Percentiles rank a stretch among this genome's conserved stretches.
Conservation (phyloP, 2,329 filamentous ascomycete genomes). For the Cercospora brassicicola region DNA sequence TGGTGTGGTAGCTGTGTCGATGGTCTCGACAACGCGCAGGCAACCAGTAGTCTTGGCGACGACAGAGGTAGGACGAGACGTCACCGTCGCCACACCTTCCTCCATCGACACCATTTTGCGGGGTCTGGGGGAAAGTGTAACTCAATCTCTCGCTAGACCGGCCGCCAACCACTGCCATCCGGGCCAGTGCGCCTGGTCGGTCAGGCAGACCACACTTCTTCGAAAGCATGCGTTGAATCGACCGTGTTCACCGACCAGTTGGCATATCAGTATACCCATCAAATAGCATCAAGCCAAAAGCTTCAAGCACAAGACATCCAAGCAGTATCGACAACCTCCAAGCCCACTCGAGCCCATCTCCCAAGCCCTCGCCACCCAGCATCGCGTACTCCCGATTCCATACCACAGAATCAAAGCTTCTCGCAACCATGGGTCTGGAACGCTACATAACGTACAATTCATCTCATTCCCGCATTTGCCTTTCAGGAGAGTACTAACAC, state of each 20-base stretch:
- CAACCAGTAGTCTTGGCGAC: slow-evolving; percentile 4
- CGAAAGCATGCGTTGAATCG: background rate
- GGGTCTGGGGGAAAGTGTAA: slow-evolving; percentile 2
- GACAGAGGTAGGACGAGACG: background rate
- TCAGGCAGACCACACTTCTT: background rate
- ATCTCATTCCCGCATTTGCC: background rate
- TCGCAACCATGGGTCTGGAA: slow-evolving; percentile 13
- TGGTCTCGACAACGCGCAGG: background rate
- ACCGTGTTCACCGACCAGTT: background rate
- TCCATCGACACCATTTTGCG: background rate
- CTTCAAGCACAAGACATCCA: background rate
- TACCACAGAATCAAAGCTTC: background rate
- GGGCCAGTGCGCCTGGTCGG: background rate
- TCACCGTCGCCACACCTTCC: slow-evolving; percentile 5
- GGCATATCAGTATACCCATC: background rate
- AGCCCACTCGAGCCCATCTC: background rate
- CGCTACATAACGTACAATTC: slow-evolving; percentile 14
- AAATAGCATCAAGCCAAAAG: background rate
- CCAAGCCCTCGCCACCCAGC: background rate
- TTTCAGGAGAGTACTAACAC: background rate
- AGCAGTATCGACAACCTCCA: background rate
- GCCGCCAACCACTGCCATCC: background rate
- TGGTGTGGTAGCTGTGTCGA: background rate
- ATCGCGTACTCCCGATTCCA: background rate
- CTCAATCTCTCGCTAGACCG: slow-evolving; percentile 4